Evolutionary conservation across 305 asterid species (phyloP).

Genomic region (Fraxinus sp.): DNA sequence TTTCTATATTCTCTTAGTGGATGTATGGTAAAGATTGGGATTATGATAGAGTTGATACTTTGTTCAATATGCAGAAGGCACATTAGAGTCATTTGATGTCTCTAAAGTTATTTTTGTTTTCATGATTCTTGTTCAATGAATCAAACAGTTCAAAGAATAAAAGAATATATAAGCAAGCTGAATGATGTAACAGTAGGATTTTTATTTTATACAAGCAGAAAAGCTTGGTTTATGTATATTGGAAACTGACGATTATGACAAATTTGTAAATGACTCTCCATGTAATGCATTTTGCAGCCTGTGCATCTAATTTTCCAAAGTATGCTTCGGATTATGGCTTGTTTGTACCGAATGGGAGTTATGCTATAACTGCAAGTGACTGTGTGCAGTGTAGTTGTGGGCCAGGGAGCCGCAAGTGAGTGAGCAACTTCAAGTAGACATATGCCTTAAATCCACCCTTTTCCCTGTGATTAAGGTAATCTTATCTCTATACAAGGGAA

Average conservation of each 20-base stretch:
- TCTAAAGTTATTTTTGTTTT: not conserved
- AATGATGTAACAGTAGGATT: not conserved
- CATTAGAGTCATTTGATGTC: not conserved
- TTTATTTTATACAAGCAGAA: not conserved
- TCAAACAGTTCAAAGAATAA: not conserved
- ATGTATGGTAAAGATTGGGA: not conserved
- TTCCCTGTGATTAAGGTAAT: not conserved
- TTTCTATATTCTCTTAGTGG: not conserved
- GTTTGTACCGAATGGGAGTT: slow-evolving; percentile 94
- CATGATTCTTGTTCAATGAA: not conserved
- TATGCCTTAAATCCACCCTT: not conserved
- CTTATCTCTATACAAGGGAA: not conserved
- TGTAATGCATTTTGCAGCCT: slow-evolving; percentile 53
- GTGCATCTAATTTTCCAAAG: slow-evolving; percentile 84
- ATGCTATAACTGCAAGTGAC: slow-evolving; percentile 80
- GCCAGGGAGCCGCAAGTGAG: slow-evolving; percentile 89
- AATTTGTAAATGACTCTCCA: not conserved
- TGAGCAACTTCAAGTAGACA: not conserved
- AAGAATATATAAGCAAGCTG: not conserved
- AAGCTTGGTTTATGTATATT: not conserved
- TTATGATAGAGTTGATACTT: not conserved
- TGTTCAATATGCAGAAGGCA: not conserved
- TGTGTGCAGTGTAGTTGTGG: slow-evolving; percentile 98
- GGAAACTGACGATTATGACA: not conserved
- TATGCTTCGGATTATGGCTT: slow-evolving; percentile 71